phyloP scores from a whole-genome alignment of 2,329 filamentous ascomycete genomes.

The Diaporthe nobilis region DNA sequence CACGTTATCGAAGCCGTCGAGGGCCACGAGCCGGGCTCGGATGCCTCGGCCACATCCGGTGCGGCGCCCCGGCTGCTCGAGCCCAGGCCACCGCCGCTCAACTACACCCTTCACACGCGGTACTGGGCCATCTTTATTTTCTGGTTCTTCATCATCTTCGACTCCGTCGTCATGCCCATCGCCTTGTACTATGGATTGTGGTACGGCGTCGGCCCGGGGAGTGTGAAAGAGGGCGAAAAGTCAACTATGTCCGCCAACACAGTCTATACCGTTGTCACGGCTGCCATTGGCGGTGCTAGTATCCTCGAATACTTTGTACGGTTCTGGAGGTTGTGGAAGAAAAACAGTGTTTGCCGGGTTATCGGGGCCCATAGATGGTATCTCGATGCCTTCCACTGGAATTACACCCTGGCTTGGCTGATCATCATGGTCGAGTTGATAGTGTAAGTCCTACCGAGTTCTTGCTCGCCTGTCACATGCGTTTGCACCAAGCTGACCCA shows the following conservation, averaged over 20 bases:
- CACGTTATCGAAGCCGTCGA: conserved; percentile 15
- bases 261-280: conserved; percentile 68
- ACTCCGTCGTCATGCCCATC: conserved; percentile 64
- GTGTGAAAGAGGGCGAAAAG: conserved; percentile 54
- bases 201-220: conserved; percentile 52
- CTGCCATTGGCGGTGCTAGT: conserved; percentile 64
- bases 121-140: conserved; percentile 62
- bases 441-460: conserved; percentile 50
- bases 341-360: conserved; percentile 65
- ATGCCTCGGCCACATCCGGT: conserved; percentile 26
- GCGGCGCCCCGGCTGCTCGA: conserved; percentile 36
- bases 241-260: conserved; percentile 46
- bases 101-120: conserved; percentile 54
- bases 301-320: conserved; percentile 68
- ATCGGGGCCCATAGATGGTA: conserved; percentile 50
- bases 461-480: neutral
- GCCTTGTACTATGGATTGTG: conserved; percentile 66
- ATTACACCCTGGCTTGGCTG: conserved; percentile 67
- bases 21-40: neutral
- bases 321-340: conserved; percentile 66
- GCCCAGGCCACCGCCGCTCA: conserved; percentile 47
- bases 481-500: neutral
- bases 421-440: conserved; percentile 70
- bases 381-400: conserved; percentile 72
- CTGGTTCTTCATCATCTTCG: conserved; percentile 62